Evolutionary conservation across 106 monocot genomes (phyloP).

Genomic region (Amphibolis antarctica): DNA sequence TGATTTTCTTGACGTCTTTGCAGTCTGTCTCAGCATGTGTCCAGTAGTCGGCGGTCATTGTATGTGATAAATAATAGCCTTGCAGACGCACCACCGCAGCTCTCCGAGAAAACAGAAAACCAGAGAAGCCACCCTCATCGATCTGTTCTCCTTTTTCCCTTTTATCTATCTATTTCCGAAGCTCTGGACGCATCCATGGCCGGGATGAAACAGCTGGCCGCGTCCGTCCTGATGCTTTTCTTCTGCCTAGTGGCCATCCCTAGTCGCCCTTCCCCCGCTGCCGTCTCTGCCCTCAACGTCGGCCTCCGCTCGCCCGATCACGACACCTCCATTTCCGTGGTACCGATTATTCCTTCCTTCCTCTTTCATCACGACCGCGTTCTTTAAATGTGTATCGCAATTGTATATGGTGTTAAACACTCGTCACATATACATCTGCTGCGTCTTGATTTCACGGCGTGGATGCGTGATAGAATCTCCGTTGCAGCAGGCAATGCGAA

Average conservation of each 20-base stretch:
- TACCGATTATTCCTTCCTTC: neutral
- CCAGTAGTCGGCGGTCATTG: neutral
- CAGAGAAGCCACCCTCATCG: neutral
- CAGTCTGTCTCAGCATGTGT: neutral
- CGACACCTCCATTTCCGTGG: constrained; percentile 4
- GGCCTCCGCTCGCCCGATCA: constrained; percentile 24
- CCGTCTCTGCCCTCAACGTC: constrained; percentile 32
- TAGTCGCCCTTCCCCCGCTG: neutral
- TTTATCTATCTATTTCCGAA: too few species aligned
- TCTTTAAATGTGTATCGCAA: neutral
- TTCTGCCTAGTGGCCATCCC: neutral
- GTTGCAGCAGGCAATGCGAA: constrained; percentile 47
- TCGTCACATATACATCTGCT: too few species aligned
- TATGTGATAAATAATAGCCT: neutral
- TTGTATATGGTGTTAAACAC: neutral
- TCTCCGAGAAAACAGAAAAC: neutral
- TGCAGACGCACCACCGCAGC: neutral
- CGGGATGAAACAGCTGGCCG: neutral
- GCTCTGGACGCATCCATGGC: neutral
- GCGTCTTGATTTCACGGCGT: too few species aligned
- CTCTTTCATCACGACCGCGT: neutral
- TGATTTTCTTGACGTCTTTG: too few species aligned
- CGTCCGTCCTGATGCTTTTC: neutral
- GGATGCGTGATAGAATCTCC: too few species aligned
- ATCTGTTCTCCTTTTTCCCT: too few species aligned